Evolutionary conservation across 2,329 filamentous ascomycete genomes (phyloP).

Genomic region (Phialocephala subalpina): DNA sequence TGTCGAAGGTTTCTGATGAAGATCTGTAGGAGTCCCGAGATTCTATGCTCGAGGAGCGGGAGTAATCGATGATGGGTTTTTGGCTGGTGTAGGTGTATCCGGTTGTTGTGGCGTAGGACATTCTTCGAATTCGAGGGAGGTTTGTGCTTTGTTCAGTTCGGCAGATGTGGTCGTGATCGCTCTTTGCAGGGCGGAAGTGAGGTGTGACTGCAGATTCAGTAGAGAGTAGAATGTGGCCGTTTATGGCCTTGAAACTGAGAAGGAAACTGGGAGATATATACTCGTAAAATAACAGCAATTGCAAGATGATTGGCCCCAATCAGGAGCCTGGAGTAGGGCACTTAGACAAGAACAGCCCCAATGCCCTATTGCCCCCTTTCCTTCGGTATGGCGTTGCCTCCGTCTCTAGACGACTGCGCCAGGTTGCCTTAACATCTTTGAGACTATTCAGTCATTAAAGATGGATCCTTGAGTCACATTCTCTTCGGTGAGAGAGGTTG

Average conservation of each 20-base stretch:
- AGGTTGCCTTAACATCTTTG: background rate
- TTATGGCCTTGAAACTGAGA: background rate
- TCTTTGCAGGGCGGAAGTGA: conserved; percentile 15
- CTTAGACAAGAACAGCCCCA: background rate
- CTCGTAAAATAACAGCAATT: background rate
- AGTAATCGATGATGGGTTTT: conserved; percentile 25
- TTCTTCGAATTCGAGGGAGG: conserved; percentile 16
- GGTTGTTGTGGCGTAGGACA: conserved; percentile 18
- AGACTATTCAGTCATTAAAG: background rate
- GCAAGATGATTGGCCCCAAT: background rate
- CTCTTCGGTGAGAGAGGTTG: conserved; percentile 6
- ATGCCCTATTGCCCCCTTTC: conserved; percentile 10
- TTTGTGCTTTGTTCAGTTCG: conserved; percentile 5
- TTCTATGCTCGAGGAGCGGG: conserved; percentile 26
- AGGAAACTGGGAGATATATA: background rate
- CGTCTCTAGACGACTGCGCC: background rate
- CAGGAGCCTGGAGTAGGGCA: background rate
- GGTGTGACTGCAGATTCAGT: conserved; percentile 13
- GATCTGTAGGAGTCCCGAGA: conserved; percentile 27
- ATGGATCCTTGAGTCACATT: conserved; percentile 1
- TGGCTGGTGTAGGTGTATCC: conserved; percentile 14
- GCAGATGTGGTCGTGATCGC: conserved; percentile 21
- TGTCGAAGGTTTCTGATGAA: too few species aligned
- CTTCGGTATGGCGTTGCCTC: background rate
- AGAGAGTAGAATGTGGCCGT: background rate